Percentiles rank a stretch among this genome's conserved stretches.
Conservation (phyloP, 371 early-diverging fungal species). For the Encephalitozoon romaleae region DNA sequence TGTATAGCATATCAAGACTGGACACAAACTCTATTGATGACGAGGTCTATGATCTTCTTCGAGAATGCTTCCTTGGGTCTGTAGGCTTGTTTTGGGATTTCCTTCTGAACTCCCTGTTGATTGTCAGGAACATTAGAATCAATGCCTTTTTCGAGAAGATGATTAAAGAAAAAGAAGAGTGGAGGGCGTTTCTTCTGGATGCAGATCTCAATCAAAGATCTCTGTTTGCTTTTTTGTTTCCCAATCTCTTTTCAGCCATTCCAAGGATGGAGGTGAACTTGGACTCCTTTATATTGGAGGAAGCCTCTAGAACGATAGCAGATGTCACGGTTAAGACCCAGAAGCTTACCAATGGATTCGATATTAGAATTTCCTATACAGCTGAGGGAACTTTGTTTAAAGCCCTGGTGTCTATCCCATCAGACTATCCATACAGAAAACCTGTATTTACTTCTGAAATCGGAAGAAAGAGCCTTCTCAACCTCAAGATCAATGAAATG, state of each 20-base stretch:
- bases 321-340: not conserved
- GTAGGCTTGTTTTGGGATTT: not conserved
- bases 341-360: not conserved
- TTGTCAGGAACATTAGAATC: slow-evolving; percentile 11
- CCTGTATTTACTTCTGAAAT: slow-evolving; percentile 24
- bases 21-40: not conserved
- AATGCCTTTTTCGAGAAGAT: slow-evolving; percentile 22
- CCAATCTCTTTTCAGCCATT: not conserved
- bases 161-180: not conserved
- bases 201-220: not conserved
- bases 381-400: not conserved
- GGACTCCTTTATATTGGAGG: not conserved
- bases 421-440: slow-evolving; percentile 19
- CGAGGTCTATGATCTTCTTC: not conserved
- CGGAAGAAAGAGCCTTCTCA: slow-evolving; percentile 10
- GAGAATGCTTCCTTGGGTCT: not conserved
- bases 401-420: not conserved
- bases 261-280: not conserved
- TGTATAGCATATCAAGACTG: slow-evolving; percentile 19
- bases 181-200: not conserved
- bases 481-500: slow-evolving; percentile 41
- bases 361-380: not conserved
- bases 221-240: slow-evolving; percentile 1
- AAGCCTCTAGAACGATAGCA: not conserved
- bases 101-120: not conserved